A percentile compares a stretch with the other conserved stretches of the same genome.
Evolutionary conservation across 306 rosid genomes (phyloP).

Genomic region (Purshia tridentata): DNA sequence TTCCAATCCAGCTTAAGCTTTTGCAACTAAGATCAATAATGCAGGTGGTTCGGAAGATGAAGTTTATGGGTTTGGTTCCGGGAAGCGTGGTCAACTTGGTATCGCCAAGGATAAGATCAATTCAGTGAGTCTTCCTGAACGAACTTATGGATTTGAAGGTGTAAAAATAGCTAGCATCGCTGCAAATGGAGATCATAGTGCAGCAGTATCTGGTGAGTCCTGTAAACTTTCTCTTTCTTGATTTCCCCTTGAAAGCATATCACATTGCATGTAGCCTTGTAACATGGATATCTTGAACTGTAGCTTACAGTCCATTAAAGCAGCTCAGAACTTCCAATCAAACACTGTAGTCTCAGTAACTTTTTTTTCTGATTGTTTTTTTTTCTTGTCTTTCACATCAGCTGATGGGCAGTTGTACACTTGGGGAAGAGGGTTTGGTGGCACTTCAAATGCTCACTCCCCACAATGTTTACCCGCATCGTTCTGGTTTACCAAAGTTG

Average conservation of each 20-base stretch:
- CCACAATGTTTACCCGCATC: constrained; percentile 45
- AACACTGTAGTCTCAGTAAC: neutral
- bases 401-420: constrained; percentile 71
- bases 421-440: constrained; percentile 90
- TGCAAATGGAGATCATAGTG: constrained; percentile 96
- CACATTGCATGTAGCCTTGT: neutral
- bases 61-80: constrained; percentile 83
- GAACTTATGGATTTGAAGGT: constrained; percentile 49
- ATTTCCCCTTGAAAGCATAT: neutral
- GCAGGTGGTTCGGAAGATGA: constrained; percentile 47
- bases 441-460: constrained; percentile 47
- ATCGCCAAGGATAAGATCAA: constrained; percentile 51
- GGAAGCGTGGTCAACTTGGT: constrained; percentile 92
- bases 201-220: constrained; percentile 65
- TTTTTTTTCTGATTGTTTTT: neutral
- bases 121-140: constrained; percentile 50
- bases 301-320: neutral
- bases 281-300: neutral
- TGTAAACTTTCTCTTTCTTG: constrained; percentile 20
- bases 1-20: constrained; percentile 5
- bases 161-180: constrained; percentile 42
- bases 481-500: constrained; percentile 36
- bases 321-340: neutral
- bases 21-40: constrained; percentile 13
- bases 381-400: constrained; percentile 25